Evolutionary conservation across 768 basidiomycete genomes (phyloP).

Genomic region (Tulasnella sp.): DNA sequence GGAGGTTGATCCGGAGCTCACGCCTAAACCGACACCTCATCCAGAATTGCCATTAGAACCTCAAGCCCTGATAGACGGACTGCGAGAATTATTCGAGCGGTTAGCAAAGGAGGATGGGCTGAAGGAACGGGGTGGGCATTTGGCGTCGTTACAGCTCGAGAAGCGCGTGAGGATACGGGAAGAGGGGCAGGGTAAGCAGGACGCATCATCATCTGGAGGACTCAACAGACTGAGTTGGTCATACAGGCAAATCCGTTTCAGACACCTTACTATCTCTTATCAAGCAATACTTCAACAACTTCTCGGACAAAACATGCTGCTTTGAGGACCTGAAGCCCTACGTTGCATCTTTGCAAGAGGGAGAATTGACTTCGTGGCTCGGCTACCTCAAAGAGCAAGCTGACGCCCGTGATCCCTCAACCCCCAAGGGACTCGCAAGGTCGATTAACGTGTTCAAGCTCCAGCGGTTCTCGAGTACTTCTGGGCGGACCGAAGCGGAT

Average conservation of each 20-base stretch:
- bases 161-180: conserved; percentile 50
- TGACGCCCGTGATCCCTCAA: background rate
- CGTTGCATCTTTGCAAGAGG: conserved; percentile 46
- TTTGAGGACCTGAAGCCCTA: conserved; percentile 83
- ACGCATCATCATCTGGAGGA: background rate
- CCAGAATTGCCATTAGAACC: conserved; percentile 24
- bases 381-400: conserved; percentile 52
- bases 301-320: conserved; percentile 83
- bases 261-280: background rate
- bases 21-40: conserved; percentile 25
- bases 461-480: conserved; percentile 60
- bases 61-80: conserved; percentile 47
- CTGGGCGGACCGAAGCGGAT: conserved; percentile 58
- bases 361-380: conserved; percentile 55
- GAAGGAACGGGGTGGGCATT: conserved; percentile 71
- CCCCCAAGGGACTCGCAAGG: conserved; percentile 56
- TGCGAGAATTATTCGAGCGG: conserved; percentile 56
- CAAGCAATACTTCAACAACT: conserved; percentile 62
- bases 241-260: background rate
- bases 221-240: background rate
- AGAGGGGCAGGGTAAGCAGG: conserved; percentile 23
- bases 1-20: conserved; percentile 33
- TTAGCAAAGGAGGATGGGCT: conserved; percentile 64
- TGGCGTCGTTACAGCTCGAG: conserved; percentile 79
- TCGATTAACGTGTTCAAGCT: conserved; percentile 78